A percentile compares a stretch with the other conserved stretches of the same genome.
Conservation (phyloP, 2,329 filamentous ascomycete species). For the Huntiella savannae region DNA sequence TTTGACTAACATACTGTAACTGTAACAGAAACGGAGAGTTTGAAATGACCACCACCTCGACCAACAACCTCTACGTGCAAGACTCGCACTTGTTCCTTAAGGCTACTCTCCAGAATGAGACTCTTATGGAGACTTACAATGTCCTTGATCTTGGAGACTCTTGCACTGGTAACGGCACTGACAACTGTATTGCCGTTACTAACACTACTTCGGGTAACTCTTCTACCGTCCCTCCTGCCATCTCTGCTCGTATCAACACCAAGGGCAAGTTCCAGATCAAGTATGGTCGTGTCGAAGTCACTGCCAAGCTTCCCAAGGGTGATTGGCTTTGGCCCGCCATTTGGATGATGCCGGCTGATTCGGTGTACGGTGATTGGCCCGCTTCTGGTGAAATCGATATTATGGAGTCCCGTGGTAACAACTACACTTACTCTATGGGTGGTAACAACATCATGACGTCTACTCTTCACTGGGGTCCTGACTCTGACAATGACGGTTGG, state of each 20-base stretch:
- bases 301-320: constrained; percentile 53
- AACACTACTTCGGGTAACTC: constrained; percentile 53
- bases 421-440: constrained; percentile 54
- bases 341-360: constrained; percentile 63
- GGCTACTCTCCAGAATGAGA: constrained; percentile 55
- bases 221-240: constrained; percentile 57
- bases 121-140: constrained; percentile 44
- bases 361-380: constrained; percentile 61
- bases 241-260: constrained; percentile 62
- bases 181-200: constrained; percentile 47
- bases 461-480: constrained; percentile 66
- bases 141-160: constrained; percentile 50
- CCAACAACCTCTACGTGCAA: constrained; percentile 57
- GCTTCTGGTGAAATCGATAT: constrained; percentile 71
- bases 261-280: constrained; percentile 51
- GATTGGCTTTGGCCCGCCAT: constrained; percentile 91
- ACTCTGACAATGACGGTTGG: constrained; percentile 54
- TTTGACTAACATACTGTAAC: neutral
- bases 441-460: constrained; percentile 69
- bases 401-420: constrained; percentile 63
- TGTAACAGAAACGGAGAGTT: constrained; percentile 55
- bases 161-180: constrained; percentile 42
- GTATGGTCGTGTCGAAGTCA: constrained; percentile 67
- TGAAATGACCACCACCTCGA: constrained; percentile 49
- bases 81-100: constrained; percentile 54